Evolutionary conservation across 1,139 yeast genomes (phyloP).

Genomic region (Suhomyces choctaworum): DNA sequence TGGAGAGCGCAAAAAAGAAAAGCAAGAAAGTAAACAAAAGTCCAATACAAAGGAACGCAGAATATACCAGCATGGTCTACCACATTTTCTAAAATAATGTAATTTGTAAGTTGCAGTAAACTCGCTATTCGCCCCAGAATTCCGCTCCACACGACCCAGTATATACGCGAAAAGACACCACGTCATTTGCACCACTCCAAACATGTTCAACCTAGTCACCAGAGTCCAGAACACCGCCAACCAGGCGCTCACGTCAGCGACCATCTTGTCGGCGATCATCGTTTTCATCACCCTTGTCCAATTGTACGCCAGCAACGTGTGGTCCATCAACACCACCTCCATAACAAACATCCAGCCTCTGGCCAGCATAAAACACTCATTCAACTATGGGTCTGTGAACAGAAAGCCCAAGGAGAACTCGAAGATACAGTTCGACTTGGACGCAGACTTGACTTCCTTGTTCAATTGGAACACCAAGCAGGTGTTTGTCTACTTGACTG

Average conservation of each 20-base stretch:
- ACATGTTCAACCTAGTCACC: constrained; percentile 42
- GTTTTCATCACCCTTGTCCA: constrained; percentile 52
- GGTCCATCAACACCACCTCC: constrained; percentile 43
- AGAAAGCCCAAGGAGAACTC: constrained; percentile 81
- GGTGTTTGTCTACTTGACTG: constrained; percentile 84
- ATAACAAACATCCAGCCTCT: constrained; percentile 41
- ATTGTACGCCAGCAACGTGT: constrained; percentile 46
- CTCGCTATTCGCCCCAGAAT: no score
- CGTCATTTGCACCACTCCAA: background rate
- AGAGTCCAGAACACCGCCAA: constrained; percentile 57
- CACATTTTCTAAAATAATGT: no score
- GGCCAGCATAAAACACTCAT: constrained; percentile 58
- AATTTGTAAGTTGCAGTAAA: no score
- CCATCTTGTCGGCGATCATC: constrained; percentile 47
- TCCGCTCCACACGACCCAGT: background rate
- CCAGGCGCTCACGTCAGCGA: constrained; percentile 54
- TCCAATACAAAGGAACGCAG: no score
- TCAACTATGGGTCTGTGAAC: constrained; percentile 69
- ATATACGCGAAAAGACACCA: no score
- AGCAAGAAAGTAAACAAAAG: no score
- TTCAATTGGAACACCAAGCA: constrained; percentile 98
- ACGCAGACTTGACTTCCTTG: constrained; percentile 62
- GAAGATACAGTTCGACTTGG: constrained; percentile 69
- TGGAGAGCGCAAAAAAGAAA: no score
- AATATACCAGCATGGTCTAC: no score